A percentile compares a stretch with the other conserved stretches of the same genome.
Conservation (phyloP, 805 yeast genomes). For the Alloascoidea africana region DNA sequence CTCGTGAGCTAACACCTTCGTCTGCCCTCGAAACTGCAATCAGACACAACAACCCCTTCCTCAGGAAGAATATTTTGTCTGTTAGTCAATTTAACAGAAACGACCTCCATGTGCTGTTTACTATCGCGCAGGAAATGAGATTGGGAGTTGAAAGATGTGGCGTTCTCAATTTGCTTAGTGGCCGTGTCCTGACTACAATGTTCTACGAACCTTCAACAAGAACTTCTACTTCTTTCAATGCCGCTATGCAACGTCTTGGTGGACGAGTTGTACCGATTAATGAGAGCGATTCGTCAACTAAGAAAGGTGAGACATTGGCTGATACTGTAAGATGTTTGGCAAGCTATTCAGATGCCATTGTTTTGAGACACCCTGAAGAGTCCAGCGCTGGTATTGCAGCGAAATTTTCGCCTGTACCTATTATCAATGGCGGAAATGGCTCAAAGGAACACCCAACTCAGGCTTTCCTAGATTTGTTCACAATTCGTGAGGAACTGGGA, state of each 20-base stretch:
- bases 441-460: slow-evolving; percentile 98
- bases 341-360: slow-evolving; percentile 93
- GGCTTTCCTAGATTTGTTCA: slow-evolving; percentile 92
- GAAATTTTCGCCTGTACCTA: slow-evolving; percentile 92
- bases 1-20: slow-evolving; percentile 61
- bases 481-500: slow-evolving; percentile 97
- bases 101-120: slow-evolving; percentile 83
- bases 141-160: slow-evolving; percentile 95
- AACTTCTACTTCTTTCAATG: slow-evolving; percentile 92
- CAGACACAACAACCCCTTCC: slow-evolving; percentile 77
- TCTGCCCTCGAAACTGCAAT: slow-evolving; percentile 68
- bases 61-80: slow-evolving; percentile 75
- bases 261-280: slow-evolving; percentile 88
- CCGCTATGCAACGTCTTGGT: slow-evolving; percentile 99
- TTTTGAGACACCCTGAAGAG: slow-evolving; percentile 89
- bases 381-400: slow-evolving; percentile 90
- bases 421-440: slow-evolving; percentile 96
- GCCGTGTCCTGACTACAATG: slow-evolving; percentile 85
- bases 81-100: slow-evolving; percentile 79
- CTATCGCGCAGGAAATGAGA: slow-evolving; percentile 97
- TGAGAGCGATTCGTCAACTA: slow-evolving; percentile 81
- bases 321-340: slow-evolving; percentile 93
- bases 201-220: slow-evolving; percentile 98
- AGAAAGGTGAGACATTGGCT: slow-evolving; percentile 96
- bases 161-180: slow-evolving; percentile 77